phyloP scores from a whole-genome alignment of 371 early-diverging fungal genomes.

The Syncephalis plumigaleata region DNA sequence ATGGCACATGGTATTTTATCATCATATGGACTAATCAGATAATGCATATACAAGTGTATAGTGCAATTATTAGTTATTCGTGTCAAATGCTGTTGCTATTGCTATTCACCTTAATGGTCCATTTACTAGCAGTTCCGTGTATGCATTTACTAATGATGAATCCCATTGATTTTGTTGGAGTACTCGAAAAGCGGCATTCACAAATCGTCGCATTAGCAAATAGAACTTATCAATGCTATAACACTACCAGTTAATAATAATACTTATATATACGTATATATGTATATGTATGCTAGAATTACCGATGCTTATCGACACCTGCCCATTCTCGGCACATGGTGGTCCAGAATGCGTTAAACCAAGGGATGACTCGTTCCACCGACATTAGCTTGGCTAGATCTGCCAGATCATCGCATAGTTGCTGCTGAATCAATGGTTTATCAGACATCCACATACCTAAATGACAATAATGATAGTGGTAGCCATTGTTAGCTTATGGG shows the following conservation, averaged over 20 bases:
- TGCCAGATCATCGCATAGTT: constrained; percentile 62
- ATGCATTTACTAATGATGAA: constrained; percentile 28
- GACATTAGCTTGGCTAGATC: constrained; percentile 37
- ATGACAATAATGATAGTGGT: neutral
- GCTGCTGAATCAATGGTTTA: constrained; percentile 80
- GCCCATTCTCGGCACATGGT: constrained; percentile 72
- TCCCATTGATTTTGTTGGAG: constrained; percentile 52
- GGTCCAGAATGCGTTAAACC: constrained; percentile 66
- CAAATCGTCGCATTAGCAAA: constrained; percentile 56
- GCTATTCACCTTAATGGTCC: constrained; percentile 50
- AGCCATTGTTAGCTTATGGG: neutral
- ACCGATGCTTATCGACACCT: constrained; percentile 72
- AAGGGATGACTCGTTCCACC: constrained; percentile 29
- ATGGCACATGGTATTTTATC: constrained; percentile 53
- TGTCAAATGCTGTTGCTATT: constrained; percentile 5
- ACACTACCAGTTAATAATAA: neutral
- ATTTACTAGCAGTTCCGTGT: constrained; percentile 33
- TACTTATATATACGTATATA: neutral
- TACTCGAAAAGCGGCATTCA: constrained; percentile 42
- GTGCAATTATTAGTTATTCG: neutral
- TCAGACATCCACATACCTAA: constrained; percentile 91
- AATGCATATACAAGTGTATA: neutral
- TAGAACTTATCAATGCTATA: constrained; percentile 72
- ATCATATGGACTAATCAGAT: constrained; percentile 44
- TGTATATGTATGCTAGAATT: constrained; percentile 1